Conservation (phyloP, 176 grass and related monocot genomes). For the Puccinellia tenuiflora region DNA sequence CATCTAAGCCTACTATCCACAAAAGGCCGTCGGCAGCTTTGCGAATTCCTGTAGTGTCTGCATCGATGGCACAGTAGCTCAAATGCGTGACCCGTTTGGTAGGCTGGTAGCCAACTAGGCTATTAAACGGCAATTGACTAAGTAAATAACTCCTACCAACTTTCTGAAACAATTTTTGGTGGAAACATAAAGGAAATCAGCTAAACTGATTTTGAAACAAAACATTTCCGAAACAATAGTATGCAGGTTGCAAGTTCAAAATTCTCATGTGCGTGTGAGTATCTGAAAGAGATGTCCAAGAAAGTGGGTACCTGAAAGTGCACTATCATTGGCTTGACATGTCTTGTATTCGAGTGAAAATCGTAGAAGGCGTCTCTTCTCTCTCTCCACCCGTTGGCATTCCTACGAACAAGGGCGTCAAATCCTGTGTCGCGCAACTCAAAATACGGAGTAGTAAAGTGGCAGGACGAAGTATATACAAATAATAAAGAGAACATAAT, state of each 20-base stretch:
- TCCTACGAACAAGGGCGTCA: conserved; percentile 30
- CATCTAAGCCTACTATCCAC: too few species aligned
- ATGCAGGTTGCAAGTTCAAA: neutral
- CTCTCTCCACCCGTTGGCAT: conserved; percentile 38
- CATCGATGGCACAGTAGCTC: neutral
- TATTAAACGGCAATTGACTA: neutral
- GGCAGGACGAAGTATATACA: neutral
- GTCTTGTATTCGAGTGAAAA: conserved; percentile 77
- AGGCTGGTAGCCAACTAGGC: neutral
- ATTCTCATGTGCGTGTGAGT: neutral
- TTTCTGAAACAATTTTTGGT: neutral
- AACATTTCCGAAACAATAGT: neutral
- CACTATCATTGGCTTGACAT: conserved; percentile 72
- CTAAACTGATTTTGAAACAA: neutral
- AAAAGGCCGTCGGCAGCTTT: too few species aligned
- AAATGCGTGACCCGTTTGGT: neutral
- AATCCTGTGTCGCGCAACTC: neutral
- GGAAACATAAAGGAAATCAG: neutral
- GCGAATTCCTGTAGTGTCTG: too few species aligned
- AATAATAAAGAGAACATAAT: neutral
- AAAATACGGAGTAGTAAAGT: neutral
- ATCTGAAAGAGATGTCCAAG: neutral
- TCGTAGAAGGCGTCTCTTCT: conserved; percentile 56
- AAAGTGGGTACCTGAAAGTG: conserved; percentile 87
- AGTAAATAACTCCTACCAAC: neutral